Evolutionary conservation across 768 basidiomycete genomes (phyloP).

Genomic region (Hortiboletus campestris): DNA sequence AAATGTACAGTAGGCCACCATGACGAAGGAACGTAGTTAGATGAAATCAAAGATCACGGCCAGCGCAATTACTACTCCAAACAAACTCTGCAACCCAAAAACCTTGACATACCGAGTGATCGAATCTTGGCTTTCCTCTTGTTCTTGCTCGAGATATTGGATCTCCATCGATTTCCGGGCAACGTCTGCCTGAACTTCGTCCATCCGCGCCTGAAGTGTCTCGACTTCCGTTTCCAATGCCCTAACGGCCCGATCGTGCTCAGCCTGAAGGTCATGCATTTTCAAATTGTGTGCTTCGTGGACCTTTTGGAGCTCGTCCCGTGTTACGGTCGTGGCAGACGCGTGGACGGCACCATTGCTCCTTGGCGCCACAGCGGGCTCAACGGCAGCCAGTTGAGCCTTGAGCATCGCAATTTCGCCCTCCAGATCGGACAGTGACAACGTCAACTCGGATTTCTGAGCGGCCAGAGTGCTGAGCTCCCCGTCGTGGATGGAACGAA

Average conservation of each 20-base stretch:
- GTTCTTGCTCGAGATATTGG: conserved; percentile 72
- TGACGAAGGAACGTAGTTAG: conserved; percentile 32
- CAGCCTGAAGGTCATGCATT: conserved; percentile 68
- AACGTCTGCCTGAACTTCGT: conserved; percentile 59
- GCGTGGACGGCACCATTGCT: conserved; percentile 48
- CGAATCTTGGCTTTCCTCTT: conserved; percentile 72
- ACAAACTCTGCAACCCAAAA: conserved; percentile 57
- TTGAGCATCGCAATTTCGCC: conserved; percentile 69
- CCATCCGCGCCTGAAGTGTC: conserved; percentile 43
- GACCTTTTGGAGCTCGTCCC: conserved; percentile 72
- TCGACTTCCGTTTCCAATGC: conserved; percentile 58
- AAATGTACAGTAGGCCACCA: conserved; percentile 20
- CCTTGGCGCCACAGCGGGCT: conserved; percentile 48
- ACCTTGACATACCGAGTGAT: conserved; percentile 74
- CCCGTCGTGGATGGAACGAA: conserved; percentile 57
- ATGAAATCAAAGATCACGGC: conserved; percentile 54
- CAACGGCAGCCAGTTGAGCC: conserved; percentile 50
- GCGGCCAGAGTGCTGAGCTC: conserved; percentile 54
- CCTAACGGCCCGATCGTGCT: conserved; percentile 58
- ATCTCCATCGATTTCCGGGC: conserved; percentile 79
- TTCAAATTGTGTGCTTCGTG: conserved; percentile 86
- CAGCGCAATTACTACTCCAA: conserved; percentile 50
- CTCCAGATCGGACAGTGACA: conserved; percentile 70
- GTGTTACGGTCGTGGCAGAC: conserved; percentile 50
- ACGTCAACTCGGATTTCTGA: conserved; percentile 62